Evolutionary conservation across 2,329 filamentous ascomycete species (phyloP), one percentile per base, ranked within the genome.

Genomic region (Tolypocladium endophyticum): DNA sequence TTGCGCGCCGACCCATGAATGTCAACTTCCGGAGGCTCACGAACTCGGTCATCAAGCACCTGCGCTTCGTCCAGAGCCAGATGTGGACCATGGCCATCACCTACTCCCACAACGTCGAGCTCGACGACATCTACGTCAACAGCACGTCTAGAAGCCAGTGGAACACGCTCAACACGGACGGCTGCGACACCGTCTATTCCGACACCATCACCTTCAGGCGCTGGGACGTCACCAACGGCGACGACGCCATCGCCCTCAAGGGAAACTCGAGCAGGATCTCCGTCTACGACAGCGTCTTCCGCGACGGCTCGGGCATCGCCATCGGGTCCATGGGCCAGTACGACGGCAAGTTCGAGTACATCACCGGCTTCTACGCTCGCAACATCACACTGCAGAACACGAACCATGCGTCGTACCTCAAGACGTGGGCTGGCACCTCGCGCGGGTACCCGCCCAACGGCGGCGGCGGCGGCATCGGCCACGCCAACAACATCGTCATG

Each of bases 71-170:
- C 9, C 77, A 82, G 61, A 81, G 77, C 61, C 82, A 85, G 70
- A 85, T 86, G 82, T 86, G 83, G 77, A 80, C 79, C 0, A 79
- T 84, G 75, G 78, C 79, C 1, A 74, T 83, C 36, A 79, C 79
- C 12, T 70, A 79, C 66, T 79, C 78, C 3, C 61, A 76, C 8
- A 69, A 79, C 56, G 69, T 80, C 1, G 68, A 79, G 0, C 71
- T 84, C 8, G 72, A 79, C 56, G 74, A 80, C 61, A 81, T 84
- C 4, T 79, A 76, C 62, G 75, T 83, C 59, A 83, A 83, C 69
- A 83, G 76, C 66, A 78, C 76, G 0, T 73, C 72, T 0, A 63
- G 58, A 14, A 68, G 65, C 56, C 58, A 65, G 58, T 69, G 70
- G 63, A 70, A 63, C 61, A 72, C 71, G 0, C 68, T 73, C 59